Base-by-base conservation (phyloP, 2,329 filamentous ascomycete species). In the Microcera coccophila region DNA sequence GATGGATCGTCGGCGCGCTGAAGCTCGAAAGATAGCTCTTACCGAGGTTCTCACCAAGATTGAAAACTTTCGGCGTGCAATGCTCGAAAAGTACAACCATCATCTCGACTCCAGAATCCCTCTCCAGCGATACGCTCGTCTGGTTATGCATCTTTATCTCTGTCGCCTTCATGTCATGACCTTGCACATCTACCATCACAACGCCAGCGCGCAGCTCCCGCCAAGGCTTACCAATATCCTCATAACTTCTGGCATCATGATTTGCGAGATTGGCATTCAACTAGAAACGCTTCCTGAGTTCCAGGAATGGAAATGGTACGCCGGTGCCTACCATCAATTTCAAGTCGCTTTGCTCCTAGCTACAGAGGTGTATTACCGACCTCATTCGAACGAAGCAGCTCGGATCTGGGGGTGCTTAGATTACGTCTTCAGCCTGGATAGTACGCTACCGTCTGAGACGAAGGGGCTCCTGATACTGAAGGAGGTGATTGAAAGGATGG, bases 401-500 rank as follows among this genome's bases (percentile, higher is more conserved):
- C 75, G 84, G 8, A 84, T 88, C 44, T 88, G 85, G 84, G 67
- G 70, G 24, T 84, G 81, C 54, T 68, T 88, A 19, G 84, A 90
- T 58, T 89, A 81, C 58, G 80, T 86, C 18, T 90, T 87, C 59
- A 76, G 80, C 38, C 67, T 82, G 20, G 74, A 84, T 22, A 59
- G 71, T 4, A 62, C 70, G 24, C 61, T 78, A 32, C 62, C 73
- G 11, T 72, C 73, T 3, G 69, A 73, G 15, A 69, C 78, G 33
- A 88, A 88, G 59, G 75, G 73, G 10, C 65, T 78, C 21, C 70
- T 72, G 16, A 75, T 90, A 1, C 65, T 89, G 22, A 69, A 69
- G 9, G 82, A 87, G 46, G 70, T 89, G 28, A 69, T 76, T 51
- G 73, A 76, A 28, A 80, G 82, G 51, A 79, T 78, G 22, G 71